Evolutionary conservation across 2,329 filamentous ascomycete genomes (phyloP).

Genomic region (Fusarium pilosicola): DNA sequence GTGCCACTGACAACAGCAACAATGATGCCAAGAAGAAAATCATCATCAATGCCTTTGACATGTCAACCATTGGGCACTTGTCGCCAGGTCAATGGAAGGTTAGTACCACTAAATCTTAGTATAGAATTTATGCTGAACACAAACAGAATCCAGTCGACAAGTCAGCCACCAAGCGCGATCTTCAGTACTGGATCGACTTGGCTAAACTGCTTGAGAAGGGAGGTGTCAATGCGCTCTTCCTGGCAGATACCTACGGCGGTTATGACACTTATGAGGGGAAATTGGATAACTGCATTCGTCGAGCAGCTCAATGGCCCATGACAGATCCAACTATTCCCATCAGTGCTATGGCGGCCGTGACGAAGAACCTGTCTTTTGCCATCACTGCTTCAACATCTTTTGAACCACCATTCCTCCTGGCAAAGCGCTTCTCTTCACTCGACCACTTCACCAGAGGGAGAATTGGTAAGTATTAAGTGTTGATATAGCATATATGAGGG

Average conservation of each 20-base stretch:
- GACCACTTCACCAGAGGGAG: slow-evolving; percentile 71
- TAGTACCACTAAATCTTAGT: background rate
- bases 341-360: slow-evolving; percentile 73
- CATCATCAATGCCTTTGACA: slow-evolving; percentile 72
- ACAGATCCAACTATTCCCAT: slow-evolving; percentile 73
- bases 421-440: slow-evolving; percentile 69
- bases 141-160: slow-evolving; percentile 67
- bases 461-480: slow-evolving; percentile 44
- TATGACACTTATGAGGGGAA: slow-evolving; percentile 71
- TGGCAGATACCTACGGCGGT: slow-evolving; percentile 73
- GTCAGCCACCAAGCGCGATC: slow-evolving; percentile 67
- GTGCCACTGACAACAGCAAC: background rate
- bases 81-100: slow-evolving; percentile 76
- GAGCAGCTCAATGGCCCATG: slow-evolving; percentile 72
- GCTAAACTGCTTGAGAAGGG: slow-evolving; percentile 70
- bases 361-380: slow-evolving; percentile 70
- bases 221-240: slow-evolving; percentile 71
- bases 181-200: slow-evolving; percentile 72
- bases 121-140: background rate
- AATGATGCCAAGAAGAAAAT: slow-evolving; percentile 50
- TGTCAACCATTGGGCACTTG: slow-evolving; percentile 72
- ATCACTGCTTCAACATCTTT: slow-evolving; percentile 72
- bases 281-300: slow-evolving; percentile 68
- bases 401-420: slow-evolving; percentile 69
- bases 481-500: accelerated